A percentile compares a stretch with the other conserved stretches of the same genome.
Conservation (phyloP, 495 filamentous ascomycete genomes). For the Xylaria longipes region DNA sequence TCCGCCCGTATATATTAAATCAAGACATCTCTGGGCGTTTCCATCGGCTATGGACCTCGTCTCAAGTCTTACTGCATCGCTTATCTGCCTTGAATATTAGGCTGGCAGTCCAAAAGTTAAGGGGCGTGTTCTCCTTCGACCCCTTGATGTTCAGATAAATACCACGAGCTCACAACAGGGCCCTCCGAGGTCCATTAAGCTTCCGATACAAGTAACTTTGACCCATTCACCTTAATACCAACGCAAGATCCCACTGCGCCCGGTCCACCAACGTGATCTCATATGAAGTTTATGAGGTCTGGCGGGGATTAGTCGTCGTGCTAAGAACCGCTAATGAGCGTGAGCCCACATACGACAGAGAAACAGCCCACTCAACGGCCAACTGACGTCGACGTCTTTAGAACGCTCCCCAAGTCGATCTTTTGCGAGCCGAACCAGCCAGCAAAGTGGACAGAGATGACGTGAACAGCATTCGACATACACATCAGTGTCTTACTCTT, state of each 20-base stretch:
- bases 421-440: not conserved
- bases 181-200: not conserved
- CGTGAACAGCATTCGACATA: conserved; percentile 23
- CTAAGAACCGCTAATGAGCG: conserved; percentile 10
- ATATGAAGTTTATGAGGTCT: conserved; percentile 3
- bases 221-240: not conserved
- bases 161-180: not conserved
- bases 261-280: conserved; percentile 17
- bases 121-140: not conserved
- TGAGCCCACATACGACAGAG: conserved; percentile 19
- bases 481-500: conserved; percentile 8
- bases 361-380: conserved; percentile 25
- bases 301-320: conserved; percentile 13
- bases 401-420: not conserved
- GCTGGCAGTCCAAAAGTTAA: not conserved
- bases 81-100: not conserved
- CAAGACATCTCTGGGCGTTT: conserved; percentile 7
- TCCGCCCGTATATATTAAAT: conserved; percentile 15
- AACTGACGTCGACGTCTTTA: conserved; percentile 21
- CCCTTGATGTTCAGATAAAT: not conserved
- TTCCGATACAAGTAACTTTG: not conserved
- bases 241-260: not conserved
- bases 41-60: not conserved
- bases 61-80: not conserved
- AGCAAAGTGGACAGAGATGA: conserved; percentile 25